Base-by-base conservation (phyloP, 495 filamentous ascomycete genomes). In the Hamigera avellanea region DNA sequence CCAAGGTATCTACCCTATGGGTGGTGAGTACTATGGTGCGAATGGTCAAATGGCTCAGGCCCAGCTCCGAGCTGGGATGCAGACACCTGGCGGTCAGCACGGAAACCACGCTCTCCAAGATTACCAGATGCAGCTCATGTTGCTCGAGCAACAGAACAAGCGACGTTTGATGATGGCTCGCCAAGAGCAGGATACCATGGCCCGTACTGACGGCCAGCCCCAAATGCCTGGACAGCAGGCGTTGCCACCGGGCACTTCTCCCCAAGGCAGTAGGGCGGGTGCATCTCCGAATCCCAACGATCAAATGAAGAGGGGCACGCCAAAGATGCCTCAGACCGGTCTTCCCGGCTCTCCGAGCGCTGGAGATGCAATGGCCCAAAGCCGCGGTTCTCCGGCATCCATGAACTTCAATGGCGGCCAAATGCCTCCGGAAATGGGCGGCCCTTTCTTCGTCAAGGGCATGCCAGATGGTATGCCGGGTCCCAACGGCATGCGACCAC, bases 71-170 rank as follows among this genome's bases (percentile, higher is more conserved):
- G 46, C 68, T 62, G 49, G 70, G 50, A 56, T 60, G 57, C 49
- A 61, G 49, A 73, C 70, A 41, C 65, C 69, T 53, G 62, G 69
- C 27, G 67, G 64, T 36, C 56, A 56, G 40, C 72, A 75, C 34
- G 86, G 86, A 53, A 95, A 91, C 50, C 88, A 95, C 57, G 93
- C 93, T 26, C 69, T 98, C 37, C 89, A 95, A 55, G 93, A 96
- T 56, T 96, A 98, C 59, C 91, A 98, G 63, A 95, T 95, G 91
- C 91, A 98, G 52, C 67, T 98, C 53, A 95, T 96, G 91, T 59
- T 98, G 37, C 78, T 98, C 27, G 91, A 98, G 59, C 91, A 98
- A 62, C 91, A 98, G 57, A 98, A 96, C 49, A 98, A 96, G 72
- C 91, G 89, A 52, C 72, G 91, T 15, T 65, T 98, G 49, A 80